Percentiles rank a stretch among this genome's conserved stretches.
phyloP scores from a whole-genome alignment of 2,329 filamentous ascomycete species.

The Coniella vitis region DNA sequence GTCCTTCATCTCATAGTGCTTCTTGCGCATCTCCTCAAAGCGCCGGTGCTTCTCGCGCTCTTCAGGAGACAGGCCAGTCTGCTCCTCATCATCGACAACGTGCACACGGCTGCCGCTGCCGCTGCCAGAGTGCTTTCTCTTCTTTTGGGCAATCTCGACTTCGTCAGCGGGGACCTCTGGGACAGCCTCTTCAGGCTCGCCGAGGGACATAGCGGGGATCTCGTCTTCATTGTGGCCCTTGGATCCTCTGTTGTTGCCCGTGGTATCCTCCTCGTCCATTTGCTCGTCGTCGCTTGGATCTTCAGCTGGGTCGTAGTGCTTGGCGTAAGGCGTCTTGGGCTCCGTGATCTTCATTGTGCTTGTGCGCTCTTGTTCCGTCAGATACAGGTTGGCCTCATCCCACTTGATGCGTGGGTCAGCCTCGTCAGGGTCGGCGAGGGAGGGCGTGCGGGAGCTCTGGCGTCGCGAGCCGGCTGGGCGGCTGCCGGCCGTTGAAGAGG shows the following conservation, averaged over 20 bases:
- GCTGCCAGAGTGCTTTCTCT: slow-evolving; percentile 7
- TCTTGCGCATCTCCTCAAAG: slow-evolving; percentile 89
- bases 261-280: slow-evolving; percentile 51
- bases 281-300: slow-evolving; percentile 71
- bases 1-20: slow-evolving; percentile 97
- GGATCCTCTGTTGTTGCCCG: slow-evolving; percentile 34
- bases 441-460: slow-evolving; percentile 42
- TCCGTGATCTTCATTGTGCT: slow-evolving; percentile 99
- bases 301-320: slow-evolving; percentile 82
- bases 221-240: slow-evolving; percentile 50
- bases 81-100: slow-evolving; percentile 57
- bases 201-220: slow-evolving; percentile 86
- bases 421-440: slow-evolving; percentile 37
- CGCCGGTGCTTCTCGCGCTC: slow-evolving; percentile 84
- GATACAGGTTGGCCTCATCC: slow-evolving; percentile 97
- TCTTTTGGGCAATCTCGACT: slow-evolving; percentile 4
- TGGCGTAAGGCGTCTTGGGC: slow-evolving; percentile 94
- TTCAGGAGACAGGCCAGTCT: slow-evolving; percentile 58
- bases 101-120: slow-evolving; percentile 65
- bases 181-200: slow-evolving; percentile 77
- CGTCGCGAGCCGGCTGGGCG: slow-evolving; percentile 62
- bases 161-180: slow-evolving; percentile 33
- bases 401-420: slow-evolving; percentile 77
- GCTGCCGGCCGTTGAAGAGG: slow-evolving; percentile 57
- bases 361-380: slow-evolving; percentile 91